Evolutionary conservation across 306 rosid species (phyloP).

Genomic region (Canavalia gladiata): DNA sequence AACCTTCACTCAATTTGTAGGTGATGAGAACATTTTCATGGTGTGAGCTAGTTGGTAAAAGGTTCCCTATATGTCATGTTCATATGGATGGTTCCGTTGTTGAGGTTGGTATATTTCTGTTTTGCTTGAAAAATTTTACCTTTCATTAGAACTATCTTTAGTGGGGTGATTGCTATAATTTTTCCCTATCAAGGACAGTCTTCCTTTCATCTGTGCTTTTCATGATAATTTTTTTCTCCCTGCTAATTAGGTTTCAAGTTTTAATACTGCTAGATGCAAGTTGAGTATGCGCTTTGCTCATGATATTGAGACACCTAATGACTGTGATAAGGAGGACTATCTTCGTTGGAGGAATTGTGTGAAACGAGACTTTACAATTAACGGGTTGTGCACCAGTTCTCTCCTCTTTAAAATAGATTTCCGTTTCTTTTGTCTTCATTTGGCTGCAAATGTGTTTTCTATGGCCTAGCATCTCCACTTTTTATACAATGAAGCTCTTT

Average conservation of each 20-base stretch:
- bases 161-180: slow-evolving; percentile 10
- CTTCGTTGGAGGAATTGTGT: slow-evolving; percentile 87
- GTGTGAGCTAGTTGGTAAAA: slow-evolving; percentile 87
- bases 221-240: slow-evolving; percentile 40
- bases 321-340: slow-evolving; percentile 73
- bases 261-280: slow-evolving; percentile 60
- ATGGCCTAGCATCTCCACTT: slow-evolving; percentile 30
- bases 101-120: slow-evolving; percentile 67
- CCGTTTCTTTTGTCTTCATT: slow-evolving; percentile 4
- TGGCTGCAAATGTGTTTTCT: slow-evolving; percentile 33
- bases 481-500: slow-evolving; percentile 37
- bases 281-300: slow-evolving; percentile 38
- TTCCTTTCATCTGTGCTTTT: slow-evolving; percentile 34
- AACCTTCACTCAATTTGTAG: slow-evolving; percentile 56
- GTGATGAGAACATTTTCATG: slow-evolving; percentile 80
- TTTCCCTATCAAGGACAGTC: not conserved
- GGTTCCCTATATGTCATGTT: slow-evolving; percentile 95
- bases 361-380: slow-evolving; percentile 89
- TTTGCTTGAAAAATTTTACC: slow-evolving; percentile 7
- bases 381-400: slow-evolving; percentile 70
- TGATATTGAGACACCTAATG: slow-evolving; percentile 54
- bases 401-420: slow-evolving; percentile 43
- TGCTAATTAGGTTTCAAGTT: slow-evolving; percentile 85
- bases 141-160: slow-evolving; percentile 9
- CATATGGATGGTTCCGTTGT: slow-evolving; percentile 70